Evolutionary conservation across 768 basidiomycete genomes (phyloP).

Genomic region (Boletellus emodensis): DNA sequence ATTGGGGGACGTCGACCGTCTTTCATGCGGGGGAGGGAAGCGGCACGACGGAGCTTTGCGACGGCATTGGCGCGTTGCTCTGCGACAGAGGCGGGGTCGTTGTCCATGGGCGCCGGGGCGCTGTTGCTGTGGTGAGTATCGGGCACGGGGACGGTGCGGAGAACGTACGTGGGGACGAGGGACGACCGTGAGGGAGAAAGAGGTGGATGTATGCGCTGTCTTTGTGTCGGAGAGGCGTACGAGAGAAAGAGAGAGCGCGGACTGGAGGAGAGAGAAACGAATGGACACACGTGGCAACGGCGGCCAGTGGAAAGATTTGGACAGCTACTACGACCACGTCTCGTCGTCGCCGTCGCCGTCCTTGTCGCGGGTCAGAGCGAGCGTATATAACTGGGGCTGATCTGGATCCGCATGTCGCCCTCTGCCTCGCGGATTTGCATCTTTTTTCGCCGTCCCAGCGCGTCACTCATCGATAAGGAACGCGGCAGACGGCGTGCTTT

Average conservation of each 20-base stretch:
- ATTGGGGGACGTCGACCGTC: slow-evolving; percentile 85
- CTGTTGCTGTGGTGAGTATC: slow-evolving; percentile 3
- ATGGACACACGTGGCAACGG: slow-evolving; percentile 4
- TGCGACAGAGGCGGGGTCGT: slow-evolving; percentile 43
- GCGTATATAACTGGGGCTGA: slow-evolving; percentile 12
- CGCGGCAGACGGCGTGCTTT: slow-evolving; percentile 21
- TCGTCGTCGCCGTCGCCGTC: neutral
- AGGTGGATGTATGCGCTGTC: too few species aligned
- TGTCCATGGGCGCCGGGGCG: slow-evolving; percentile 26
- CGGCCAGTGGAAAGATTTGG: too few species aligned
- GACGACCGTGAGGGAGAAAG: too few species aligned
- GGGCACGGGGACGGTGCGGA: neutral
- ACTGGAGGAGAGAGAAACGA: too few species aligned
- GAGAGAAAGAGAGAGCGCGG: too few species aligned
- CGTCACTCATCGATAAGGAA: slow-evolving; percentile 24
- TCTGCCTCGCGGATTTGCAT: slow-evolving; percentile 26
- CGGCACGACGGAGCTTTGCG: slow-evolving; percentile 87
- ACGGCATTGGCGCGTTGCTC: slow-evolving; percentile 87
- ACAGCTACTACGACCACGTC: too few species aligned
- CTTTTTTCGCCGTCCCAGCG: slow-evolving; percentile 2
- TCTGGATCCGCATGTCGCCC: slow-evolving; percentile 1
- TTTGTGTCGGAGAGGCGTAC: too few species aligned
- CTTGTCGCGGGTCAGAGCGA: slow-evolving; percentile 3
- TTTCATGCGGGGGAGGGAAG: slow-evolving; percentile 88
- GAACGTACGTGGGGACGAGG: slow-evolving; percentile 12